phyloP scores from a whole-genome alignment of 306 rosid species.

The Citrullus amarus region DNA sequence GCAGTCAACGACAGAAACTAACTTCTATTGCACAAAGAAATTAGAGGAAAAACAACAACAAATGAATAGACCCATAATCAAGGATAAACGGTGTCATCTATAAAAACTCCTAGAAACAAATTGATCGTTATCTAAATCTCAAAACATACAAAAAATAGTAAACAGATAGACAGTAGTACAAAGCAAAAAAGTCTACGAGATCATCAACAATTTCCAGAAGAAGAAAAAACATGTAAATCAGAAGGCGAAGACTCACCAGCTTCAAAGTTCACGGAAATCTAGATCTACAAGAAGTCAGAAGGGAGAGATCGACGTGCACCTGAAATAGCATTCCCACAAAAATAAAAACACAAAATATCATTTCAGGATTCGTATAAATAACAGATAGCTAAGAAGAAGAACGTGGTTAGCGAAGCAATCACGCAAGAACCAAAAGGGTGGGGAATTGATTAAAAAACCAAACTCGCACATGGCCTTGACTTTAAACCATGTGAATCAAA shows the following conservation, averaged over 20 bases:
- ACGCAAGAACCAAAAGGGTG: constrained; percentile 28
- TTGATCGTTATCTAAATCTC: background rate
- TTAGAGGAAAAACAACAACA: background rate
- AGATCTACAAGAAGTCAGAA: constrained; percentile 29
- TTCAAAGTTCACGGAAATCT: constrained; percentile 24
- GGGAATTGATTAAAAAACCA: constrained; percentile 17
- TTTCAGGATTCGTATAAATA: constrained; percentile 7
- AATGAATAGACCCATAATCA: background rate
- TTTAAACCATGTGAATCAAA: constrained; percentile 27
- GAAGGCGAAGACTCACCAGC: constrained; percentile 43
- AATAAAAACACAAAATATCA: constrained; percentile 19
- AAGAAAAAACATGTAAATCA: background rate
- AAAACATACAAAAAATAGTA: background rate
- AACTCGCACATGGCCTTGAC: constrained; percentile 44
- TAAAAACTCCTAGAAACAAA: background rate
- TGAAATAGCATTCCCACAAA: constrained; percentile 23
- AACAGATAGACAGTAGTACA: background rate
- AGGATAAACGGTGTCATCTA: background rate
- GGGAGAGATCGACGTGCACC: constrained; percentile 35
- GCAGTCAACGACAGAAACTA: background rate
- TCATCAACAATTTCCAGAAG: background rate
- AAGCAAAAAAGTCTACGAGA: background rate
- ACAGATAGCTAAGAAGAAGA: constrained; percentile 7
- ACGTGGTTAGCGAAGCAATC: constrained; percentile 19
- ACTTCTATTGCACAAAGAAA: background rate